These are phyloP conservation scores for Scutellaria barbata DNA, from an alignment of 257 asterid genomes.

Conservation along the genomic window DNA sequence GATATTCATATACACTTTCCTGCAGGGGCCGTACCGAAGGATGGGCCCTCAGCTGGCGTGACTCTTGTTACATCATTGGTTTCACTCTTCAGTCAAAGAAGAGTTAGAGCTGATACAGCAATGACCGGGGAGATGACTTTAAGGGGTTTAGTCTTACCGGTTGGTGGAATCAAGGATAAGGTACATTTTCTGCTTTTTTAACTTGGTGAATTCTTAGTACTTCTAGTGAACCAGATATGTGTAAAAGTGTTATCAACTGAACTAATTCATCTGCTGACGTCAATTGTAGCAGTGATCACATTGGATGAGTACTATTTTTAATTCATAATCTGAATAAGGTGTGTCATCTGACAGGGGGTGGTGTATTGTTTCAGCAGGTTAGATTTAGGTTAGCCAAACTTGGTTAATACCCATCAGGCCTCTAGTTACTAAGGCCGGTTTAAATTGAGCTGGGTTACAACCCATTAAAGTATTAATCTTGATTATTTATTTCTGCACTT, in stretches of 20 bases:
- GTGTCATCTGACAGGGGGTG: not conserved
- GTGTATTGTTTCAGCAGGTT: conserved; percentile 5
- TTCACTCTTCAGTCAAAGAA: conserved; percentile 89
- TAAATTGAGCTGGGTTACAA: not conserved
- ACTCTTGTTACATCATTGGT: conserved; percentile 97
- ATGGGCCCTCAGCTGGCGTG: conserved; percentile 99
- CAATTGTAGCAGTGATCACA: conserved; percentile 3
- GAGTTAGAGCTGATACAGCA: conserved; percentile 97
- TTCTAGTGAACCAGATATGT: conserved; percentile 14
- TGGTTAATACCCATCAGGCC: conserved; percentile 8
- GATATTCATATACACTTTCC: conserved; percentile 98
- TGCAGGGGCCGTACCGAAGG: conserved; percentile 98
- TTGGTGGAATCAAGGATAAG: conserved; percentile 99
- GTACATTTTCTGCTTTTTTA: conserved; percentile 46
- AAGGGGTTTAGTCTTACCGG: conserved; percentile 95
- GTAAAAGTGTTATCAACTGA: conserved; percentile 24
- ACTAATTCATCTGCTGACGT: not conserved
- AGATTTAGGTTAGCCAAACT: not conserved
- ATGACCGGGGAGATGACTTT: conserved; percentile 99
- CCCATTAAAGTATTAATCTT: not conserved
- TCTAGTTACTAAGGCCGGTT: not conserved
- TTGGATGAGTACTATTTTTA: not conserved
- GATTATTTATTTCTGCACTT: conserved; percentile 15
- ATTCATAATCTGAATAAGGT: conserved; percentile 23
- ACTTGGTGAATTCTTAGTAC: conserved; percentile 20